Evolutionary conservation across 345 rosid species (phyloP), one percentile per base, ranked within the genome.

Genomic region (Mallotus nudiflorus): DNA sequence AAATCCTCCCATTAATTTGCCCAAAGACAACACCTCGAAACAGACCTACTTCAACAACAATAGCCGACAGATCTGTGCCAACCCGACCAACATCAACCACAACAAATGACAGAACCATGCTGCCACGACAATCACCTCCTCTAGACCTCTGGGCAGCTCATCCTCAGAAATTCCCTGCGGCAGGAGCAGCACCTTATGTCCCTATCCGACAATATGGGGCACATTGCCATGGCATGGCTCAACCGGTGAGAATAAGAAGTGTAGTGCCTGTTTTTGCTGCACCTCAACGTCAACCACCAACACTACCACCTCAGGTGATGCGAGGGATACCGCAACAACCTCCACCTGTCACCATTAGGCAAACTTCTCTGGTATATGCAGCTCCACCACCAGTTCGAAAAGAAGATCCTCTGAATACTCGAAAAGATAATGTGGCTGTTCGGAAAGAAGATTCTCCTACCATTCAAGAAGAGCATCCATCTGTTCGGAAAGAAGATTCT

Each of bases 1-100:
- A 80, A 81, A 95, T 95, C 84, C 91, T 95, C 49, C 99, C 97
- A 18, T 82, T 95, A 44, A 89, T 95, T 60, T 92, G 89, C 79
- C 82, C 88, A 0, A 92, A 84, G 81, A 68, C 88, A 53, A 77
- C n/a, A n/a, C n/a, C 81, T 68, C 83, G 97, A 68, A 88, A 64
- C 76, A 86, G 92, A 77, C 67, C 79, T 37, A 48, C 71, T n/a
- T 72, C 84, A 54, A 42, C 69, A 0, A 49, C 69, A 37, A 48
- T 53, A 65, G 80, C 61, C 59, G 88, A 84, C 66, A 77, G 73
- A 74, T 19, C 48, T 54, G 22, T 54, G 42, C 57, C 29, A 40
- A 3, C 42, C 31, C 48, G 70, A 57, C 44, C 71, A 13, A 64
- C 61, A 27, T 69, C 66, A 59, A 27, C 67, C 15, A 29, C 74